Conservation (phyloP, 768 basidiomycete genomes). For the Gymnopilus dilepis region DNA sequence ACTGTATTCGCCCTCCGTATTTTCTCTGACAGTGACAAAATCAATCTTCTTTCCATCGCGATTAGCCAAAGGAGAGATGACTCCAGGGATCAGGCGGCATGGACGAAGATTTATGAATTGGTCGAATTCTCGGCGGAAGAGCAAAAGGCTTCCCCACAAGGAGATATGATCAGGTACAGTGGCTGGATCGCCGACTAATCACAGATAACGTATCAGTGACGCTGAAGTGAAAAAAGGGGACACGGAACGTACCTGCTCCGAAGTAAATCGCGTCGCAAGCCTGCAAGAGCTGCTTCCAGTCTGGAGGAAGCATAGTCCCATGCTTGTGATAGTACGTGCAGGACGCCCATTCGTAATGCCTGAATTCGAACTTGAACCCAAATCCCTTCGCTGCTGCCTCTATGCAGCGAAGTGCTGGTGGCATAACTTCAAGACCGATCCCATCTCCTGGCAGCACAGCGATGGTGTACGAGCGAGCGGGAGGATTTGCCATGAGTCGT, state of each 20-base stretch:
- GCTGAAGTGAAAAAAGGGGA: constrained; percentile 9
- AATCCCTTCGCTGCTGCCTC: constrained; percentile 47
- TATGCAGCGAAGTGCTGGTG: constrained; percentile 51
- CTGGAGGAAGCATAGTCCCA: constrained; percentile 52
- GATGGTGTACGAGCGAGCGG: constrained; percentile 40
- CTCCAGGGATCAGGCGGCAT: constrained; percentile 53
- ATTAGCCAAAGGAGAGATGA: constrained; percentile 51
- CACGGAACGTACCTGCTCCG: constrained; percentile 41
- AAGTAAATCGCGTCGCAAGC: constrained; percentile 54
- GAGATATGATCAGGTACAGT: constrained; percentile 62
- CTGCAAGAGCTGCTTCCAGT: constrained; percentile 44
- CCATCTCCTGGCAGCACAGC: constrained; percentile 60
- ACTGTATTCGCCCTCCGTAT: constrained; percentile 63
- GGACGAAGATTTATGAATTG: constrained; percentile 58
- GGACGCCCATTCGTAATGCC: constrained; percentile 52
- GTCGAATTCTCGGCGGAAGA: constrained; percentile 57
- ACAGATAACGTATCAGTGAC: constrained; percentile 10
- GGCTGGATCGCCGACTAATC: constrained; percentile 50
- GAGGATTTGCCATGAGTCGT: constrained; percentile 22
- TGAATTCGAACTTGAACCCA: constrained; percentile 51
- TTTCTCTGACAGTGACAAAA: constrained; percentile 61
- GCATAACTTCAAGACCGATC: constrained; percentile 58
- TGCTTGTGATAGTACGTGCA: constrained; percentile 51
- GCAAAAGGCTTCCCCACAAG: constrained; percentile 55
- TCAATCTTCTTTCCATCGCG: constrained; percentile 48